phyloP scores from a whole-genome alignment of 495 filamentous ascomycete genomes.

The Lasiosphaeris hirsuta region DNA sequence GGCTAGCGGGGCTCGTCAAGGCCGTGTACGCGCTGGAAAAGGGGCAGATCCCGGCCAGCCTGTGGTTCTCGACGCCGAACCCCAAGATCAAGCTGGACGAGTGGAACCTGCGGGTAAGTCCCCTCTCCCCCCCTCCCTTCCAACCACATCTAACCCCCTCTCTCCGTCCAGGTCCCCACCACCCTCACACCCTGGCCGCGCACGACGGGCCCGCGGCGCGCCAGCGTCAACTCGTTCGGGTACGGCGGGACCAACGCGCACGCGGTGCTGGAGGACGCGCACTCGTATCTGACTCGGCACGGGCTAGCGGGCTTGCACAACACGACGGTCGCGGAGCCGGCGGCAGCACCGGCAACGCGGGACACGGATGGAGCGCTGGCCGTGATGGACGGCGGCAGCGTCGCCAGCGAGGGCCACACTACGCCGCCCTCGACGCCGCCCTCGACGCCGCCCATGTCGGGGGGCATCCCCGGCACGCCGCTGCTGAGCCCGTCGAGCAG shows the following conservation, averaged over 20 bases:
- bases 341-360: not conserved
- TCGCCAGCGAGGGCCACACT: no score
- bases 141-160: not conserved
- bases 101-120: not conserved
- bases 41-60: slow-evolving; percentile 38
- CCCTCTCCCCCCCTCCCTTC: slow-evolving; percentile 14
- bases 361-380: no score
- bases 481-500: no score
- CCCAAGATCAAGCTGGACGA: slow-evolving; percentile 28
- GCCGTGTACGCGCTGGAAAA: slow-evolving; percentile 46
- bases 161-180: not conserved
- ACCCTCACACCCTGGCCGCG: not conserved
- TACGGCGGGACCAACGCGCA: slow-evolving; percentile 4
- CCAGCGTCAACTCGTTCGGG: slow-evolving; percentile 5
- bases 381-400: no score
- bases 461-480: no score
- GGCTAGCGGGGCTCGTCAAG: slow-evolving; percentile 52
- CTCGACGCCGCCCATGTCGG: no score
- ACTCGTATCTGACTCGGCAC: not conserved
- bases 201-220: not conserved
- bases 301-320: slow-evolving; percentile 5
- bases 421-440: no score
- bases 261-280: not conserved
- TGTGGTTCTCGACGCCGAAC: slow-evolving; percentile 47
- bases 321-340: slow-evolving; percentile 16